Base-by-base conservation (phyloP, 805 yeast genomes). In the Isabelozyma pseudorhagii region DNA sequence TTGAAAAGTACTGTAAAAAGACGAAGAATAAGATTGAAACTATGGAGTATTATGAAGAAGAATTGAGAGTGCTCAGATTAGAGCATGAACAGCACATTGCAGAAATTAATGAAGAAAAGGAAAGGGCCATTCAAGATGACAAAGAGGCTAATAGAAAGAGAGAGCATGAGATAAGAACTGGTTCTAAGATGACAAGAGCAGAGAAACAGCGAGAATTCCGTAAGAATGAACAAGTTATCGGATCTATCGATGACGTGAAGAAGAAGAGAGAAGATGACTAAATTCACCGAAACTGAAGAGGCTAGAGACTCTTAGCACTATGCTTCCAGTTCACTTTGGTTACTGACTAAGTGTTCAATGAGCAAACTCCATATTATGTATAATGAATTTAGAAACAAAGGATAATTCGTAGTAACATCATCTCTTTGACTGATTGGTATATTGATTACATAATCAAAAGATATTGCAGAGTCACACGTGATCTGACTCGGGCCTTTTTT, bases 111-210 rank as follows among this genome's bases (percentile, higher is more conserved):
- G 71, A 72, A 21, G 84, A 84, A n/a, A 80, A 79, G 51, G 87
- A 82, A 55, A 75, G 73, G 56, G 96, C 96, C n/a, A 75, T 81
- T 53, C 73, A 77, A 54, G 96, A 88, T 60, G 97, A 92, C 67
- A 67, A 75, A 43, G 80, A 77, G 52, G 72, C 64, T 34, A 80
- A 74, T 52, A 71, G 79, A 63, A 66, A 68, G 62, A 66, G 74
- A 54, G 84, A 81, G 52, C 63, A 71, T 40, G 80, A 77, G 57
- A 66, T 72, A 48, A 66, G 74, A 60, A 73, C 74, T 45, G 80
- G 75, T 49, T 61, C 67, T 54, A 79, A 62, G 57, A 57, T 69
- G 69, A 66, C 84, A 51, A 64, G 79, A 52, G 68, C 72, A 18
- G 81, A 83, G 58, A 74, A 74, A 53, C 59, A 79, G 53, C 73